Percentiles rank a stretch among this genome's conserved stretches.
Evolutionary conservation across 2,329 filamentous ascomycete species (phyloP).

Genomic region (Epichloe coenophiala): DNA sequence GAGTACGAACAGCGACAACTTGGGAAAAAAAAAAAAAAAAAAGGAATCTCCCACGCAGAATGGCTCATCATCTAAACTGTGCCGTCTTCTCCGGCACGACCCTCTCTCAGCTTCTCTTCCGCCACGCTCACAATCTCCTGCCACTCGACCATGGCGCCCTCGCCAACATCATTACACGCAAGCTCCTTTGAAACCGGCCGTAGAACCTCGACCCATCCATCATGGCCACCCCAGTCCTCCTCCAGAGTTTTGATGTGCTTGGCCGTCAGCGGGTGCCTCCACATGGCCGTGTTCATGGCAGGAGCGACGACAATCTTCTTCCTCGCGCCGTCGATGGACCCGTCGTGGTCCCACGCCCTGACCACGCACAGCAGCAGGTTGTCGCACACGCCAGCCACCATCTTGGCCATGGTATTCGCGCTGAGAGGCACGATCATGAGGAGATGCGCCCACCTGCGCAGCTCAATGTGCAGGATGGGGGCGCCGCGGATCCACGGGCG

Average conservation of each 20-base stretch:
- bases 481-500: slow-evolving; percentile 63
- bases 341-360: slow-evolving; percentile 77
- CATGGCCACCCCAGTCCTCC: slow-evolving; percentile 55
- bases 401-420: slow-evolving; percentile 77
- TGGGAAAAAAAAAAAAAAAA: no score
- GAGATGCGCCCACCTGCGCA: slow-evolving; percentile 65
- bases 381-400: slow-evolving; percentile 65
- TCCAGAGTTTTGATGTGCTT: slow-evolving; percentile 57
- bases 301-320: slow-evolving; percentile 65
- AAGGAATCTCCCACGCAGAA: neutral
- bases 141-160: slow-evolving; percentile 77
- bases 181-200: slow-evolving; percentile 58
- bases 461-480: slow-evolving; percentile 81
- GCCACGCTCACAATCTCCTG: slow-evolving; percentile 55
- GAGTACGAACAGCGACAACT: no score
- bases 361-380: slow-evolving; percentile 61
- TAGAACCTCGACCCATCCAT: slow-evolving; percentile 50
- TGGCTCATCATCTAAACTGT: neutral
- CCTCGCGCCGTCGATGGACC: slow-evolving; percentile 35
- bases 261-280: slow-evolving; percentile 67
- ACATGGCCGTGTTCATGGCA: slow-evolving; percentile 88
- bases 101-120: slow-evolving; percentile 40
- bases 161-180: slow-evolving; percentile 74
- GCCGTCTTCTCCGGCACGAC: slow-evolving; percentile 17
- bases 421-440: slow-evolving; percentile 69